phyloP scores from a whole-genome alignment of 768 basidiomycete species.

The Boletellus ananas region DNA sequence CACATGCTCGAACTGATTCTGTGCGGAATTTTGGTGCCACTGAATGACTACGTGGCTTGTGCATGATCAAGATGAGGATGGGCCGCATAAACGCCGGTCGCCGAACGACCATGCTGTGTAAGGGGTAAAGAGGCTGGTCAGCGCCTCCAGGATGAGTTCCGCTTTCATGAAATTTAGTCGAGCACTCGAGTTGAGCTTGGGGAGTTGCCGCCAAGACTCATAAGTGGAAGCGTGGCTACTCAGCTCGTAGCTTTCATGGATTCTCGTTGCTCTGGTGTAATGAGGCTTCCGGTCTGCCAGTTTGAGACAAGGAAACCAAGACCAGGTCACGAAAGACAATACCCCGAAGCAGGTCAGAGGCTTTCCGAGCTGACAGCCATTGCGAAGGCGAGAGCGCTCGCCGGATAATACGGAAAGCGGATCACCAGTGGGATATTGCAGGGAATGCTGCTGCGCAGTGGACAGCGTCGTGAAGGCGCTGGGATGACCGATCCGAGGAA shows the following conservation, averaged over 20 bases:
- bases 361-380: no score
- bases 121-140: neutral
- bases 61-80: neutral
- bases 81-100: conserved; percentile 26
- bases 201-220: neutral
- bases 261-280: conserved; percentile 2
- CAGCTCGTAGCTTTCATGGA: neutral
- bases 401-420: no score
- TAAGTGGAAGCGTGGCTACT: neutral
- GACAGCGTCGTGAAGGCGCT: no score
- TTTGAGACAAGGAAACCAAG: neutral
- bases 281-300: neutral
- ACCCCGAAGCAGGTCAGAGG: no score
- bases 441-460: no score
- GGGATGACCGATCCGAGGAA: no score
- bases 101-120: neutral
- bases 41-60: neutral
- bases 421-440: no score
- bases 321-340: neutral
- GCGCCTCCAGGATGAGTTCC: neutral
- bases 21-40: neutral
- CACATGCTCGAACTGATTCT: neutral
- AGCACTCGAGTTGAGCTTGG: neutral
- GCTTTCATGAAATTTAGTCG: neutral
- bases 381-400: neutral